Evolutionary conservation across 768 basidiomycete species (phyloP), one percentile per base, ranked within the genome.

Genomic region (Kwoniella dejecticola): DNA sequence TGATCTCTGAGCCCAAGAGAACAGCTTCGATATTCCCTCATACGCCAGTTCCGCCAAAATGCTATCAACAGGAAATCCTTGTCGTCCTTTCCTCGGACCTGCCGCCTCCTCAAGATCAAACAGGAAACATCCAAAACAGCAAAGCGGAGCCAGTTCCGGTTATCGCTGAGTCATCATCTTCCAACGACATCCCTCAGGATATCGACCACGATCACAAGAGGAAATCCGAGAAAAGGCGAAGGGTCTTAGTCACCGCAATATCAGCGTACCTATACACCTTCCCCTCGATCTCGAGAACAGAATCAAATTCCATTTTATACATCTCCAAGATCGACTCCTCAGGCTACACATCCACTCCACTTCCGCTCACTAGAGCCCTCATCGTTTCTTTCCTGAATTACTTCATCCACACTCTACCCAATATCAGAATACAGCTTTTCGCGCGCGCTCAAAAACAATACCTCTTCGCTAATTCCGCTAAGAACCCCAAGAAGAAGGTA

Each of bases 241-340:
- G 84, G 23, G 82, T 90, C 0, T 82, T 93, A 53, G 86, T 90
- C 30, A 83, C 87, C 3, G 93, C 85, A n/a, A 83, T 96, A 61
- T 66, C 66, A n/a, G 67, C 75, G 1, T 64, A 64, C 47, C 59
- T 69, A 26, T 94, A 91, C 82, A 84, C 84, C 48, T 73, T 94
- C 50, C 88, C 90, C 59, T 86, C 86, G 5, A 5, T 53, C 19
- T 33, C 33, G 15, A 24, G 4, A 2, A 27, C 26, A 91, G 89
- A 42, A 5, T 42, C 82, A 83, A 84, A 48, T 70, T 92, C 48
- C 2, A 83, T 97, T 31, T 78, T 98, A 30, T 96, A 98, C 77
- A 83, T 99, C 52, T 90, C 90, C 49, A 99, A 99, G 80, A 87
- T 96, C 54, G 96, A 99, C 77, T 87, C 92, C 11, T 91, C 94